These are phyloP conservation scores for Aspergillus japonicus DNA, from an alignment of 2,329 filamentous ascomycete genomes.

Conservation along the genomic window DNA sequence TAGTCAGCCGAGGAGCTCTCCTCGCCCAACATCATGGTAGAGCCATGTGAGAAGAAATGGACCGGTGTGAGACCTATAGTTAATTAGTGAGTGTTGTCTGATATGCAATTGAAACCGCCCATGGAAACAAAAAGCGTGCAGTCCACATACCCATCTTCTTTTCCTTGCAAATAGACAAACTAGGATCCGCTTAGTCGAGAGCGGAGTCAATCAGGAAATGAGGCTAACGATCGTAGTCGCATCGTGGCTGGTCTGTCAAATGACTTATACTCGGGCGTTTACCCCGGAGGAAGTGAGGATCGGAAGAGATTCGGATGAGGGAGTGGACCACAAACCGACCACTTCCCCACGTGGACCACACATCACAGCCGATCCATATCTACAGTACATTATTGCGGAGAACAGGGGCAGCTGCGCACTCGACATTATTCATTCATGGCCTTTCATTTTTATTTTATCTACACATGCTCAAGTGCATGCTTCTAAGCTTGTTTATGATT, in stretches of 20 bases:
- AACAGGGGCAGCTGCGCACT: too few species aligned
- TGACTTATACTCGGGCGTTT: background rate
- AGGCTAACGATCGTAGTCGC: background rate
- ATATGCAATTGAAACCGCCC: background rate
- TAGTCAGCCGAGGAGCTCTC: constrained; percentile 61
- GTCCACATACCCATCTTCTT: background rate
- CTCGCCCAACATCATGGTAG: constrained; percentile 70
- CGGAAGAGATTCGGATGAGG: background rate
- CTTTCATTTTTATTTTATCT: too few species aligned
- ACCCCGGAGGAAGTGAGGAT: background rate
- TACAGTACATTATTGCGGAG: too few species aligned
- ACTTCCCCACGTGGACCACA: background rate
- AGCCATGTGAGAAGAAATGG: constrained; percentile 69
- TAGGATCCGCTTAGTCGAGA: background rate
- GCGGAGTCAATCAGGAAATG: background rate
- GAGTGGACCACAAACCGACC: background rate
- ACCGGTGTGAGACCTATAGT: constrained; percentile 50
- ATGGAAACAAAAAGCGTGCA: background rate
- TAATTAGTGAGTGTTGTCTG: background rate
- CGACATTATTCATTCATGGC: too few species aligned
- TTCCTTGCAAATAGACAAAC: background rate
- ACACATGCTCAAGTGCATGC: background rate
- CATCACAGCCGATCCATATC: background rate
- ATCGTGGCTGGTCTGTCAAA: background rate
- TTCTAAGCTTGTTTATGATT: background rate